Evolutionary conservation across 805 yeast genomes (phyloP), one percentile per base, ranked within the genome.

Genomic region (Middelhovenomyces tepae): DNA sequence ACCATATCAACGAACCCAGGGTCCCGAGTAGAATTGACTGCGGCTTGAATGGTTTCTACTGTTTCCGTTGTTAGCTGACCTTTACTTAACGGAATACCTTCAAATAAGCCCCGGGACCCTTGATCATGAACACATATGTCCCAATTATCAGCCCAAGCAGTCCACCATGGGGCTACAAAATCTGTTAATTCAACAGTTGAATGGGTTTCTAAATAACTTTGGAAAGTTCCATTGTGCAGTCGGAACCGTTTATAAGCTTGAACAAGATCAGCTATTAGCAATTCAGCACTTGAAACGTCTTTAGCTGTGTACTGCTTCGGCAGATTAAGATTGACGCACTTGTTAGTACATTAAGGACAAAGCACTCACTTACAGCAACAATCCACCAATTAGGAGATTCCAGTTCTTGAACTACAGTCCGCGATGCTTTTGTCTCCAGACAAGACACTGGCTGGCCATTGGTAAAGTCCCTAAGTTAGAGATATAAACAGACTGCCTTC

Each of bases 281-380:
- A 53, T n/a, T 57, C 60, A 4, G 65, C 52, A 3, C 53, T 29
- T 1, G 61, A 58, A 17, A 59, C 20, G 1, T 57, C 61, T 29
- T 45, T 43, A 16, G 45, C 40, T 10, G 44, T 32, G 36, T 45
- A 49, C n/a, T 38, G 39, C 19, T 21, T 51, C 26, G 38, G 51
- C 38, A 33, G 43, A 32, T n/a, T n/a, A n/a, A n/a, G n/a, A n/a
- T n/a, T n/a, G 14, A 24, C n/a, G 15, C 5, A 5, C 8, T 15
- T 26, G 9, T 18, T 16, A 14, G 15, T 7, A 7, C 19, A 16
- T 10, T 7, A 10, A 24, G 14, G 7, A 24, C 6, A 8, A 24
- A 7, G 6, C 27, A 9, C 17, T 7, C 17, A 26, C 29, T 26
- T 13, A 26, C 29, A 5, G 57, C 50, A 28, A 40, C 44, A 1